Evolutionary conservation across 495 filamentous ascomycete genomes (phyloP), one percentile per base, ranked within the genome.

Genomic region (Lentithecium fluviatile): DNA sequence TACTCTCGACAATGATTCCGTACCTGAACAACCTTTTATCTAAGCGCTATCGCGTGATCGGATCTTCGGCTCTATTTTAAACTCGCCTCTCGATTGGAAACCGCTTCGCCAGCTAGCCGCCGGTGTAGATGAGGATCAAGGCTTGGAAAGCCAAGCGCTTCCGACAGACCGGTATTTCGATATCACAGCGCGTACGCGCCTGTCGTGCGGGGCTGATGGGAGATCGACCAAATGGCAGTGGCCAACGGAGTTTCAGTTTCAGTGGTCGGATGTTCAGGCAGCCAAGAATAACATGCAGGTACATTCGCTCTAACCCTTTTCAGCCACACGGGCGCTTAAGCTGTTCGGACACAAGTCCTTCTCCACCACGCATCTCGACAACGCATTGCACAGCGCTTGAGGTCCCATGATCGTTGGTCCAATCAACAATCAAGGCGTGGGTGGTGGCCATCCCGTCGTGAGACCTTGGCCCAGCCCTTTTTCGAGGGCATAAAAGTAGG

Each of bases 111-210:
- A 10, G 29, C 10, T 32, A 4, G 29, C 29, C 29, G 29, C 29
- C 29, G 10, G 29, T 10, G 29, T 32, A 32, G 29, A 32, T 32
- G 29, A 32, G 10, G 3, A 10, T 32, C 29, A 43, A 13, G 40
- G 40, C 40, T 43, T 43, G 15, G 40, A 43, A n/a, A 43, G 40
- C 40, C 40, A 43, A 43, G 40, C 40, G 40, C 40, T 43, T 43
- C 40, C 40, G 40, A 20, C 19, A 43, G 40, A 43, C 15, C 13
- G 19, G 40, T 6, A 20, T 13, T 20, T 32, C 29, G 29, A 32
- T 20, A 20, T 43, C 40, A 43, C 40, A 43, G 19, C 6, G 40
- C 40, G 40, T 43, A 43, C 40, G 40, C 40, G 40, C 40, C 29
- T 32, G 29, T 32, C 3, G 29, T 43, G 40, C 40, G 15, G 40